These are phyloP conservation scores for Irineochytrium annulatum DNA, from an alignment of 192 early-diverging fungal species.

Conservation along the genomic window DNA sequence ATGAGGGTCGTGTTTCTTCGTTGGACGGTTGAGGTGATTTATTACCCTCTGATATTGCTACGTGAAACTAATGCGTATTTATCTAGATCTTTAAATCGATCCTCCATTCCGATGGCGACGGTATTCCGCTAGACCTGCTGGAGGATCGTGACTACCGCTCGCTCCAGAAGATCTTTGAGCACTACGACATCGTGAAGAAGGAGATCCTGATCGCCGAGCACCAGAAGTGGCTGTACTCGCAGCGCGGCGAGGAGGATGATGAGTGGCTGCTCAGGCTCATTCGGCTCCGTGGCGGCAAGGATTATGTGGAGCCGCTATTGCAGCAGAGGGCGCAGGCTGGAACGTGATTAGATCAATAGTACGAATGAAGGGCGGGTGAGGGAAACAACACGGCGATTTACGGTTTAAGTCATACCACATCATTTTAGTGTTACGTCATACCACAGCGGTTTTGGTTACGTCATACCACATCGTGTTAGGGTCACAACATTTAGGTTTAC, in stretches of 20 bases:
- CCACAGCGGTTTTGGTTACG: too few species aligned
- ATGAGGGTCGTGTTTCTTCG: not conserved
- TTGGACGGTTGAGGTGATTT: not conserved
- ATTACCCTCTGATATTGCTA: not conserved
- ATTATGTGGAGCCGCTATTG: not conserved
- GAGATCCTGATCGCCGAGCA: not conserved
- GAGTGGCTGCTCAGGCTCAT: not conserved
- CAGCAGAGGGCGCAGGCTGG: not conserved
- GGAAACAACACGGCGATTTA: too few species aligned
- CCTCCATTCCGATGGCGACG: not conserved
- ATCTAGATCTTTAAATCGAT: not conserved
- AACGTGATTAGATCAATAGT: too few species aligned
- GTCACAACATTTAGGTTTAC: too few species aligned
- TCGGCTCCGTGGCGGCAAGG: not conserved
- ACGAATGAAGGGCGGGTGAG: too few species aligned
- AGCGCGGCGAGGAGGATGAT: not conserved
- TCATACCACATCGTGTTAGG: too few species aligned
- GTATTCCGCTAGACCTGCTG: not conserved
- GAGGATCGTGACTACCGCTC: not conserved
- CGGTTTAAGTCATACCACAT: too few species aligned
- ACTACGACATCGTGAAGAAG: not conserved
- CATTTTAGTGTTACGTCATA: too few species aligned
- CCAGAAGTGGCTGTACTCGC: not conserved
- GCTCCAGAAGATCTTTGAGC: not conserved
- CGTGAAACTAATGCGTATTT: not conserved